Evolutionary conservation across 257 asterid species (phyloP).

Genomic region (Mentha longifolia): DNA sequence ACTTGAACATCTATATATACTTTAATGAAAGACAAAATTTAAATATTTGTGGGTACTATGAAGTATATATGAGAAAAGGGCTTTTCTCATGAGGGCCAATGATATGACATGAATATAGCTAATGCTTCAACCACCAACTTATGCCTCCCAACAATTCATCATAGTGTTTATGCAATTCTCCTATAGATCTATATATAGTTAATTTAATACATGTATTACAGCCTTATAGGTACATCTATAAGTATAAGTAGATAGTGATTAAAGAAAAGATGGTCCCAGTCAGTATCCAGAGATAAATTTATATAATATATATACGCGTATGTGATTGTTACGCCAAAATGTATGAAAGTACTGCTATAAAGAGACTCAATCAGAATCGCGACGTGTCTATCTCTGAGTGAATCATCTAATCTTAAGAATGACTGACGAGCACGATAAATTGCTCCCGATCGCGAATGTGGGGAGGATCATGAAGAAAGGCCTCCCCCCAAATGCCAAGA

Average conservation of each 20-base stretch:
- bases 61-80: constrained; percentile 3
- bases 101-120: constrained; percentile 25
- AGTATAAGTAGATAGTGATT: not conserved
- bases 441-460: constrained; percentile 76
- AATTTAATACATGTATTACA: not conserved
- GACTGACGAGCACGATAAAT: constrained; percentile 48
- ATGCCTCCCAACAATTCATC: constrained; percentile 38
- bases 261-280: too few relatives aligned
- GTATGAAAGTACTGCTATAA: not conserved
- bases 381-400: constrained; percentile 7
- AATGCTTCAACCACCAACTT: constrained; percentile 47
- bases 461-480: constrained; percentile 68
- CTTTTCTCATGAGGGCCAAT: constrained; percentile 24
- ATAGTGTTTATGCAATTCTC: not conserved
- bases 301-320: not conserved
- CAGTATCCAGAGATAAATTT: not conserved
- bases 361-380: not conserved
- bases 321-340: not conserved
- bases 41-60: not conserved
- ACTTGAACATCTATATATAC: not conserved
- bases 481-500: constrained; percentile 59
- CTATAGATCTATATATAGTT: not conserved
- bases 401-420: constrained; percentile 26
- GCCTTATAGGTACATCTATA: not conserved
- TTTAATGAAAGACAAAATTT: too few relatives aligned